phyloP scores from a whole-genome alignment of 805 yeast genomes.

The Cyberlindnera petersonii region DNA sequence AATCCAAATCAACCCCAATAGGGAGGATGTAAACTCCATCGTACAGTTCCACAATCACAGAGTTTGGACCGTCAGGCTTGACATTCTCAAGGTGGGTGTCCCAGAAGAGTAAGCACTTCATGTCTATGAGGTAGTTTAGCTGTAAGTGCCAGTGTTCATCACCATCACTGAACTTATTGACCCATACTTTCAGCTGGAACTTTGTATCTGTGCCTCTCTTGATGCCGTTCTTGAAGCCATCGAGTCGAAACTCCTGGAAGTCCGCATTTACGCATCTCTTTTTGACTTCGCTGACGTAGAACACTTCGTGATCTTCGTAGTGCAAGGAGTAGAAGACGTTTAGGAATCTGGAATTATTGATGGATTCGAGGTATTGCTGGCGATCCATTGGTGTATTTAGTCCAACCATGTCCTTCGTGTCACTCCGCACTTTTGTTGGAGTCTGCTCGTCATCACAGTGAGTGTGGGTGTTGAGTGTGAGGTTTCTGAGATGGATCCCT shows the following conservation, averaged over 20 bases:
- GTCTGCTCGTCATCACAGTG: neutral
- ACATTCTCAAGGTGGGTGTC: neutral
- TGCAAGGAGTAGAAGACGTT: slow-evolving; percentile 37
- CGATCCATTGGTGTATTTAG: slow-evolving; percentile 15
- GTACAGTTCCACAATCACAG: slow-evolving; percentile 10
- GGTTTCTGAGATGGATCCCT: slow-evolving; percentile 19
- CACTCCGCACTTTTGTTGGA: slow-evolving; percentile 13
- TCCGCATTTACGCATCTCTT: slow-evolving; percentile 28
- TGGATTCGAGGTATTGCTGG: slow-evolving; percentile 29
- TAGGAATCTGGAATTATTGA: slow-evolving; percentile 28
- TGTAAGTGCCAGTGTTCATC: slow-evolving; percentile 7
- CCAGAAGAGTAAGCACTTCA: slow-evolving; percentile 11
- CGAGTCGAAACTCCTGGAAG: slow-evolving; percentile 29
- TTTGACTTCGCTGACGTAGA: slow-evolving; percentile 35
- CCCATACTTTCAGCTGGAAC: slow-evolving; percentile 16
- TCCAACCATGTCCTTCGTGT: slow-evolving; percentile 15
- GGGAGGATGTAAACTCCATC: slow-evolving; percentile 20
- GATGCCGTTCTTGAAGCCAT: slow-evolving; percentile 4
- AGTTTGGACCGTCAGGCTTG: slow-evolving; percentile 4
- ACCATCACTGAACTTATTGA: slow-evolving; percentile 1
- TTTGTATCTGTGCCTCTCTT: neutral
- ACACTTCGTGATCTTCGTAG: slow-evolving; percentile 23
- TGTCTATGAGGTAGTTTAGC: slow-evolving; percentile 6
- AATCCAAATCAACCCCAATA: slow-evolving; percentile 4
- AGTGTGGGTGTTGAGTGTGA: slow-evolving; percentile 10